Conservation (phyloP, 345 rosid genomes). For the Syzygium oleosum region DNA sequence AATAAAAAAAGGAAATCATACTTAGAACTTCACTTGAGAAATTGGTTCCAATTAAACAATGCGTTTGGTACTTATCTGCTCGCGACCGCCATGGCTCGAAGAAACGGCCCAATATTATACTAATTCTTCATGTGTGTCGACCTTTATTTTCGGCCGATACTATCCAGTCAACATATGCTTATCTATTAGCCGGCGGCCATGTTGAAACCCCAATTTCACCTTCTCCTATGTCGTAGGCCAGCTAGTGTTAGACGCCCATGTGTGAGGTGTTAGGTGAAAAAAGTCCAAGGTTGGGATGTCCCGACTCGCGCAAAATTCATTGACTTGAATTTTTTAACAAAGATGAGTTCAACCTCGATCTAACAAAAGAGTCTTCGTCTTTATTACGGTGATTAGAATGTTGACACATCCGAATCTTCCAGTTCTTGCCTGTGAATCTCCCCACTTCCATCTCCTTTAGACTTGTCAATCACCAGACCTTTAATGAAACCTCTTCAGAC, state of each 20-base stretch:
- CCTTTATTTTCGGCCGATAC: not conserved
- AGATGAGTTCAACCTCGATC: too few relatives aligned
- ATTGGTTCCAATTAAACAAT: not conserved
- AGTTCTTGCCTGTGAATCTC: not conserved
- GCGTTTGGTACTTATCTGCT: not conserved
- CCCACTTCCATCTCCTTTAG: not conserved
- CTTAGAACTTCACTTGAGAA: not conserved
- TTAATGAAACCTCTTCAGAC: not conserved
- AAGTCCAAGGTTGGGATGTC: too few relatives aligned
- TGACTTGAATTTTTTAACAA: too few relatives aligned
- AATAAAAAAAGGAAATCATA: not conserved
- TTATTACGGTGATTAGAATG: too few relatives aligned
- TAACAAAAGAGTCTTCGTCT: too few relatives aligned
- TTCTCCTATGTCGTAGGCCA: not conserved
- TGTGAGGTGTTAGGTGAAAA: too few relatives aligned
- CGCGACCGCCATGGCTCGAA: not conserved
- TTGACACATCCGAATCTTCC: not conserved
- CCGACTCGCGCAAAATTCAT: too few relatives aligned
- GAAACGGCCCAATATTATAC: not conserved
- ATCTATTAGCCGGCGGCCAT: not conserved
- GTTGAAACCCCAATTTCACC: not conserved
- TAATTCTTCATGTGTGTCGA: not conserved
- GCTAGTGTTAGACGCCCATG: not conserved
- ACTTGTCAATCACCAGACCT: not conserved
- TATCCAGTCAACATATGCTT: not conserved